phyloP scores from a whole-genome alignment of 805 yeast species.

The Monosporozyma unispora region DNA sequence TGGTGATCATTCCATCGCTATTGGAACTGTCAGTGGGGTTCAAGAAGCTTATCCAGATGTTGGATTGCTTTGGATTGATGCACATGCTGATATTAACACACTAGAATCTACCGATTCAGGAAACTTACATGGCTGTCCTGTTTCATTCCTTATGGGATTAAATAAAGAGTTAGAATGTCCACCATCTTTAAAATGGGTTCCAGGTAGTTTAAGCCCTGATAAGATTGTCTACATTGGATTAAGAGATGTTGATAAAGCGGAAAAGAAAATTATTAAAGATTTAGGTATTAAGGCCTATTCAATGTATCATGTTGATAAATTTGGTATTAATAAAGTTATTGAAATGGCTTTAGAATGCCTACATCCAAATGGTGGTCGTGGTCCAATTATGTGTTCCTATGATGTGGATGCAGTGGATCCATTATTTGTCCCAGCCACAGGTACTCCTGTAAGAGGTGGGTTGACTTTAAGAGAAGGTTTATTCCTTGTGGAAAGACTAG shows the following conservation, averaged over 20 bases:
- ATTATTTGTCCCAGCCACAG: constrained; percentile 88
- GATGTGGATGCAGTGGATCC: constrained; percentile 98
- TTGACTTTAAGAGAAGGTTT: constrained; percentile 89
- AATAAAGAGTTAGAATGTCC: constrained; percentile 48
- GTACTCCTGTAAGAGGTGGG: constrained; percentile 97
- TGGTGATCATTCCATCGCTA: constrained; percentile 95
- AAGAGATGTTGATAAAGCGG: constrained; percentile 86
- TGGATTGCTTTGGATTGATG: constrained; percentile 91
- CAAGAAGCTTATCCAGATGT: constrained; percentile 74
- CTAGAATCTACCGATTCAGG: constrained; percentile 78
- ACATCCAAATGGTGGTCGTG: constrained; percentile 56
- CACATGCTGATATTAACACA: constrained; percentile 95
- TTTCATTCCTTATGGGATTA: constrained; percentile 80
- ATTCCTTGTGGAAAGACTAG: constrained; percentile 84
- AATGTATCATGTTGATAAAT: constrained; percentile 93
- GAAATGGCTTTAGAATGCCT: constrained; percentile 80
- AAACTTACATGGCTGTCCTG: constrained; percentile 94
- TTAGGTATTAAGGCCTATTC: constrained; percentile 74
- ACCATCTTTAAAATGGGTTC: constrained; percentile 74
- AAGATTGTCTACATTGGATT: constrained; percentile 89
- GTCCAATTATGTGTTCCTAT: constrained; percentile 83
- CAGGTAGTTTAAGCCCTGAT: constrained; percentile 50
- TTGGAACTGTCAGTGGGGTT: constrained; percentile 84
- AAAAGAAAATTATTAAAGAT: constrained; percentile 63
- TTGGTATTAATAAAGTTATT: constrained; percentile 83